These are phyloP conservation scores for Grosmannia serpens DNA, from an alignment of 2,329 filamentous ascomycete species.

Conservation along the genomic window DNA sequence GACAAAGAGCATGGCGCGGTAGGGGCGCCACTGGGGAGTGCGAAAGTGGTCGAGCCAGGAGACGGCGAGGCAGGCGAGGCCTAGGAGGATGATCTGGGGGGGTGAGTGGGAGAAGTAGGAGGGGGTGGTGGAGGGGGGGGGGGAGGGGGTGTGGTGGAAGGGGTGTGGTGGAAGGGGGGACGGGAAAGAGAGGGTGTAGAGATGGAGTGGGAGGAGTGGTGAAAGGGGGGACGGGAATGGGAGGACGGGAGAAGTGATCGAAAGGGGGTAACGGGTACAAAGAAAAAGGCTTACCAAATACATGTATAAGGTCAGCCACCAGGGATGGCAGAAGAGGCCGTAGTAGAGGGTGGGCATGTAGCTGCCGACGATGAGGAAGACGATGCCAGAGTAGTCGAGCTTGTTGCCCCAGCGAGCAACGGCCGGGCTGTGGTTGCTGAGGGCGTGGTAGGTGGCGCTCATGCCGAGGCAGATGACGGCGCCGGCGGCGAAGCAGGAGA, in stretches of 20 bases:
- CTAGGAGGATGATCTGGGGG: conserved; percentile 62
- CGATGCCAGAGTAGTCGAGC: conserved; percentile 89
- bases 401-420: conserved; percentile 83
- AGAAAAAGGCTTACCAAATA: conserved; percentile 45
- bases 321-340: conserved; percentile 62
- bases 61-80: conserved; percentile 61
- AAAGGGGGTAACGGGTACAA: background rate
- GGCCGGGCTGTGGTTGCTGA: conserved; percentile 69
- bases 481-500: conserved; percentile 69
- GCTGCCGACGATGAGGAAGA: conserved; percentile 80
- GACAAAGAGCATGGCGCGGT: conserved; percentile 83
- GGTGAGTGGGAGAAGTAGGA: background rate
- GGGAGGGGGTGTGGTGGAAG: background rate
- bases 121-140: too few species aligned
- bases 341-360: conserved; percentile 85
- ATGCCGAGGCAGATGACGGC: conserved; percentile 64
- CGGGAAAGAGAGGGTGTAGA: background rate
- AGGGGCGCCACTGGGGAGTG: conserved; percentile 71
- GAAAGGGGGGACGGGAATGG: too few species aligned
- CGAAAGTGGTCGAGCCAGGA: conserved; percentile 76
- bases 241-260: background rate
- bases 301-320: conserved; percentile 60
- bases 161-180: background rate
- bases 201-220: background rate
- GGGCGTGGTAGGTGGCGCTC: conserved; percentile 75